Base-by-base conservation (phyloP, 805 yeast species). In the Lachancea thermotolerans region DNA sequence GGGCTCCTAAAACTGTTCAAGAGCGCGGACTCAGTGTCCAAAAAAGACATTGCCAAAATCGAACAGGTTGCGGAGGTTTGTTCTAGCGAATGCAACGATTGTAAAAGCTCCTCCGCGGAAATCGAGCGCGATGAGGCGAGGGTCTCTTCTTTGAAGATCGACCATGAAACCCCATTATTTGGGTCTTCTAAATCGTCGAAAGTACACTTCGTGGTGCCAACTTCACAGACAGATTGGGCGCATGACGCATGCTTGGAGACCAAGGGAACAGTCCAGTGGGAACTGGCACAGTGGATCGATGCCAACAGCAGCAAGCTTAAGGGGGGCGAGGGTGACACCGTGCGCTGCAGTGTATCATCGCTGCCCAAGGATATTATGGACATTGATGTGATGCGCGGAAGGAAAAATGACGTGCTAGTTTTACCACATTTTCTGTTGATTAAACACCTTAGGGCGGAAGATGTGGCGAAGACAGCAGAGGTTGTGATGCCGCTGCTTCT, bases 151-250 rank as follows among this genome's bases (percentile, higher is more conserved):
- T 42, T 63, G 40, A 52, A 58, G 36, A 56, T 63, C 39, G 67
- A 64, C 41, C 52, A 55, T 45, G 70, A 55, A 17, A 57, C 52
- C 18, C 74, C 74, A 6, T 68, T 89, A 27, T 88, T 85, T 78
- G 81, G 83, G 47, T 72, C 90, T 5, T 80, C 95, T 0, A 75
- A 74, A 50, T 80, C 85, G 1, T 79, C 79, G 37, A 82, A 80
- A 2, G 58, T 83, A 18, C 97, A 90, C 53, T 68, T 88, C 17
- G 66, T 91, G 30, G 81, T 90, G 0, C 84, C 96, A 2, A 89
- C 97, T 0, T 95, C 93, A 10, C 80, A 81, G 53, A 60, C 76
- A 0, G 95, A 91, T 64, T 91, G 99, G 99, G 69, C 66, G 12
- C 91, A 78, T 49, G 85, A 85, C 57, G 86, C 95, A 2, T 70